A percentile compares a stretch with the other conserved stretches of the same genome.
Evolutionary conservation across 371 early-diverging fungal species (phyloP).

Genomic region (Gilbertella persicaria): DNA sequence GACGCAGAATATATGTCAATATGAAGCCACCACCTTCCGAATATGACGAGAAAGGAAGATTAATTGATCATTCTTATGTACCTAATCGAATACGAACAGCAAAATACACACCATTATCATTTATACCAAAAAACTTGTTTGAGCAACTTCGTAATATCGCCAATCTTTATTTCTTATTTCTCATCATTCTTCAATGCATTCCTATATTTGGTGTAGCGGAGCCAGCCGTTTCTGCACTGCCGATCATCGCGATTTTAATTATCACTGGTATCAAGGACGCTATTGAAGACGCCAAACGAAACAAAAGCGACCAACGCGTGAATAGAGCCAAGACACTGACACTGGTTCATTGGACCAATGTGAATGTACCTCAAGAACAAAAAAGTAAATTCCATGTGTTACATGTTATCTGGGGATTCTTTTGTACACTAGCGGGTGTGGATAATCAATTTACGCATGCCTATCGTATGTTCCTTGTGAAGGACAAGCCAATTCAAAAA

Average conservation of each 20-base stretch:
- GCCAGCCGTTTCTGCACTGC: slow-evolving; percentile 80
- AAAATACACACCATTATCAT: slow-evolving; percentile 83
- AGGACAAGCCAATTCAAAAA: slow-evolving; percentile 6
- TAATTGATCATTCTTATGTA: slow-evolving; percentile 25
- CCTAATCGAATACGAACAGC: slow-evolving; percentile 79
- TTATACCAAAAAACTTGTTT: slow-evolving; percentile 85
- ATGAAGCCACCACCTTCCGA: slow-evolving; percentile 33
- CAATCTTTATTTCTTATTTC: slow-evolving; percentile 93
- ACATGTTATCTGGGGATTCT: slow-evolving; percentile 30
- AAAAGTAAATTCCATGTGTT: slow-evolving; percentile 47
- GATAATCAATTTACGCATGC: slow-evolving; percentile 24
- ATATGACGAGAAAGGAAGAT: slow-evolving; percentile 32
- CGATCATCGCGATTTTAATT: slow-evolving; percentile 76
- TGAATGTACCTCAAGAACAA: slow-evolving; percentile 41
- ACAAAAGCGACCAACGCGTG: slow-evolving; percentile 67
- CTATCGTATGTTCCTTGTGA: slow-evolving; percentile 24
- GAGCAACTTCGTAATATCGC: slow-evolving; percentile 88
- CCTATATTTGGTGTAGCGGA: slow-evolving; percentile 78
- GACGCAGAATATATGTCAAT: slow-evolving; percentile 45
- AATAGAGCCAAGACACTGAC: slow-evolving; percentile 67
- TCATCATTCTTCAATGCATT: slow-evolving; percentile 74
- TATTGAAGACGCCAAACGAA: slow-evolving; percentile 82
- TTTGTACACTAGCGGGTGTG: slow-evolving; percentile 27
- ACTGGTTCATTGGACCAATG: slow-evolving; percentile 59
- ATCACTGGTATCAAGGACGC: slow-evolving; percentile 90